Base-by-base conservation (phyloP, 805 yeast species). In the Ogataea angusta region DNA sequence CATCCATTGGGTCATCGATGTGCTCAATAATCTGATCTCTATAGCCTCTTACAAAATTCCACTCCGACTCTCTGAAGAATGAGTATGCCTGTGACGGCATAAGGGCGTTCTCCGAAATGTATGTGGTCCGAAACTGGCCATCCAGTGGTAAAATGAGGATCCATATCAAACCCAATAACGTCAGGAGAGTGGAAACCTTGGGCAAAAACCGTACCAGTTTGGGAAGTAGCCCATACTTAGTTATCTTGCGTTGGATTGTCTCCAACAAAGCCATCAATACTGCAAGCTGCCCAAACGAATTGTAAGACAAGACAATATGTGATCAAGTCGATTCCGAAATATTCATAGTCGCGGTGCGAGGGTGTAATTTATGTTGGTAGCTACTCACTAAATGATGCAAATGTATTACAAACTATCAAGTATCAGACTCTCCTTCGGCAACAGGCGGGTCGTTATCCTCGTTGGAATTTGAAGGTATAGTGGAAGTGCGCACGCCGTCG, bases 21-120 rank as follows among this genome's bases (percentile, higher is more conserved):
- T 59, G 77, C 52, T 63, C 66, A 54, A 43, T 59, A 38, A 76
- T 55, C 48, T 81, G 85, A 30, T 73, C 74, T 45, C 96, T 73
- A 57, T 82, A 88, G 0, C 96, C 99, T 43, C 98, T 70, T 23
- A 88, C 76, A 40, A 85, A 69, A 54, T 90, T 87, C 97, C 98
- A 93, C 59, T 93, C 98, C 29, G 88, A 78, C 56, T 91, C 98
- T 40, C 97, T 73, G 60, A 86, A 93, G 59, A 88, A 89, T 17
- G 95, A 81, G 52, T 82, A 82, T 2, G 93, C 98, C 60, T 93
- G 98, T 0, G 95, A 90, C 6, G 99, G 97, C 86, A 93, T 81
- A 60, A 93, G 69, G 23, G 99, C 99, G 63, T 93, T 93, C 58
- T 93, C 99, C 6, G 95, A 84, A 10, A 90, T 84, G 60, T 93